Conservation (phyloP, 805 yeast species). For the Yamadazyma takamatsuzukensis region DNA sequence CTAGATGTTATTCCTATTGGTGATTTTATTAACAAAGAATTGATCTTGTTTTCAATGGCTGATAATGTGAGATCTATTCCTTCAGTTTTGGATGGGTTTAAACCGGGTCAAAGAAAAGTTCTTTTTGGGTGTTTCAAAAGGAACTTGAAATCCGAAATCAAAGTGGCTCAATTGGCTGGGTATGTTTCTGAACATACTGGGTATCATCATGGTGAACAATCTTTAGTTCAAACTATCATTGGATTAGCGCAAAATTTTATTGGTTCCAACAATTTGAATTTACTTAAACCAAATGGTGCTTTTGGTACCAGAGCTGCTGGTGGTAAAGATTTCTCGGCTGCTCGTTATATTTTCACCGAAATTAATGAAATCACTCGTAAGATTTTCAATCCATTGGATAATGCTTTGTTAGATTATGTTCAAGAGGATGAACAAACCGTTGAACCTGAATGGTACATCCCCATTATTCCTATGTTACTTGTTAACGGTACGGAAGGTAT, state of each 20-base stretch:
- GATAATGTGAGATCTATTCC: conserved; percentile 96
- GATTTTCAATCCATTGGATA: conserved; percentile 77
- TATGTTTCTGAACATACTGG: conserved; percentile 85
- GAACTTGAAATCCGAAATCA: conserved; percentile 71
- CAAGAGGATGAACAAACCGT: conserved; percentile 93
- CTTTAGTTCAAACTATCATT: conserved; percentile 84
- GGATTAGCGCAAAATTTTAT: conserved; percentile 94
- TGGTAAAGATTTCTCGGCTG: conserved; percentile 98
- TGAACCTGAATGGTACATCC: conserved; percentile 94
- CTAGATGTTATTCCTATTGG: conserved; percentile 77
- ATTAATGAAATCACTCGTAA: conserved; percentile 69
- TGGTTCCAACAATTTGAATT: conserved; percentile 85
- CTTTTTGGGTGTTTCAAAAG: conserved; percentile 83
- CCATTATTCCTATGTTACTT: conserved; percentile 90
- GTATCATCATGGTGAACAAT: conserved; percentile 92
- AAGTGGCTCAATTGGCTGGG: conserved; percentile 89
- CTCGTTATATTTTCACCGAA: conserved; percentile 93
- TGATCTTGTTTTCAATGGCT: conserved; percentile 93
- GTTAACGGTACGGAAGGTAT: conserved; percentile 98
- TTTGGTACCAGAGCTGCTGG: conserved; percentile 96
- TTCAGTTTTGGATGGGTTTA: conserved; percentile 87
- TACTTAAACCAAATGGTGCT: conserved; percentile 86
- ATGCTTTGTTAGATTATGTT: conserved; percentile 69
- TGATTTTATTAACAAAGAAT: conserved; percentile 91
- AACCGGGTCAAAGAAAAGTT: conserved; percentile 96